Evolutionary conservation across 305 asterid species (phyloP).

Genomic region (Solanum chacoense): DNA sequence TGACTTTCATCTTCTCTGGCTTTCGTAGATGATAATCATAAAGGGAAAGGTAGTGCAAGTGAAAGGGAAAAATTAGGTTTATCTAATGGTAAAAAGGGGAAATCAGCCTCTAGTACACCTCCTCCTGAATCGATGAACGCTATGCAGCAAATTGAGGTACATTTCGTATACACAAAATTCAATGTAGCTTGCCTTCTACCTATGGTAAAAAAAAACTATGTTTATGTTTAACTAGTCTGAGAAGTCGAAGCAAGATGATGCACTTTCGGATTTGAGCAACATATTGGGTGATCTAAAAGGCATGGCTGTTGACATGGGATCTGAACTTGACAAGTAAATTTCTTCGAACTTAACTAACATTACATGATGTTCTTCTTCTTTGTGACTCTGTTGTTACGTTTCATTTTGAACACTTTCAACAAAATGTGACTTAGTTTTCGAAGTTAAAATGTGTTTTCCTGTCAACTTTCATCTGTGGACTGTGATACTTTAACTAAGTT

Average conservation of each 20-base stretch:
- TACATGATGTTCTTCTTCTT: neutral
- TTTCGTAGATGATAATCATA: conserved; percentile 41
- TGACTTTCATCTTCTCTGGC: neutral
- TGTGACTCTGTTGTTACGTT: neutral
- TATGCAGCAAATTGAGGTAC: conserved; percentile 67
- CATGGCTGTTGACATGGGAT: conserved; percentile 89
- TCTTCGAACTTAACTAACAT: neutral
- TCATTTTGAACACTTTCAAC: neutral
- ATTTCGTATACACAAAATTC: neutral
- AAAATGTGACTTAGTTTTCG: neutral
- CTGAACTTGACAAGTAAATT: conserved; percentile 60
- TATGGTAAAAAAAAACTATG: neutral
- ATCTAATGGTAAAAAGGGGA: conserved; percentile 26
- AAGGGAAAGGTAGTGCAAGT: conserved; percentile 36
- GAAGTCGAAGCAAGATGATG: conserved; percentile 85
- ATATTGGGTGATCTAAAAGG: conserved; percentile 83
- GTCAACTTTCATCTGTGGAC: neutral
- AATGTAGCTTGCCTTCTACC: neutral
- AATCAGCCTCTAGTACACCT: conserved; percentile 32
- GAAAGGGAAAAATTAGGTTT: conserved; percentile 71
- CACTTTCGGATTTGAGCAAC: conserved; percentile 57
- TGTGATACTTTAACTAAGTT: neutral
- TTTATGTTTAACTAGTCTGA: conserved; percentile 34
- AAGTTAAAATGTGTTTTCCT: neutral
- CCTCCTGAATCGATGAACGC: conserved; percentile 66